These are phyloP conservation scores for Phialocephala sp. DNA, from an alignment of 2,329 filamentous ascomycete species.

Conservation along the genomic window DNA sequence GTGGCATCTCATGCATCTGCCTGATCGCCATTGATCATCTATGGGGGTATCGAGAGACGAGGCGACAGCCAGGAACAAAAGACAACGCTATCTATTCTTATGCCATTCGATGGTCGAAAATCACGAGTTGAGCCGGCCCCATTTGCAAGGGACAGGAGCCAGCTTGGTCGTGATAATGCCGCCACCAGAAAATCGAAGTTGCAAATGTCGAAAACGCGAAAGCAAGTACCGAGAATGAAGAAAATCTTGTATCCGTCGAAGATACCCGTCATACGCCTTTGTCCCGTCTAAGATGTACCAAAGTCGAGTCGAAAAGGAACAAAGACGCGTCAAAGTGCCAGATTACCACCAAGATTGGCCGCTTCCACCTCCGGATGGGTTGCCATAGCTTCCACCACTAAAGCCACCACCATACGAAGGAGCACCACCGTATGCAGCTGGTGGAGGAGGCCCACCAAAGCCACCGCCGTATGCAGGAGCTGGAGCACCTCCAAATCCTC, in stretches of 20 bases:
- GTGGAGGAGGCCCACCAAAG: slow-evolving; percentile 49
- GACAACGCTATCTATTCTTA: slow-evolving; percentile 47
- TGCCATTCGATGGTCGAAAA: slow-evolving; percentile 43
- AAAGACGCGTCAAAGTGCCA: slow-evolving; percentile 31
- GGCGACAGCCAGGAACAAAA: slow-evolving; percentile 43
- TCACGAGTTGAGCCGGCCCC: slow-evolving; percentile 36
- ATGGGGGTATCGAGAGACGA: slow-evolving; percentile 43
- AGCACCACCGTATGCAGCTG: slow-evolving; percentile 57
- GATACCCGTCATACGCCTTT: slow-evolving; percentile 39
- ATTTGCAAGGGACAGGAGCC: slow-evolving; percentile 37
- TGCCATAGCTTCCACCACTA: slow-evolving; percentile 57
- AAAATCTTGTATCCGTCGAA: slow-evolving; percentile 31
- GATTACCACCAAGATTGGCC: slow-evolving; percentile 62
- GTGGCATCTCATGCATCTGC: slow-evolving; percentile 42
- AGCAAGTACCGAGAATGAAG: slow-evolving; percentile 22
- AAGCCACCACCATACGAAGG: slow-evolving; percentile 58
- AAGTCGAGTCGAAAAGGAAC: slow-evolving; percentile 34
- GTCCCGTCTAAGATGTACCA: slow-evolving; percentile 36
- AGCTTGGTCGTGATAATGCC: slow-evolving; percentile 37
- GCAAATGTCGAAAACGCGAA: slow-evolving; percentile 17
- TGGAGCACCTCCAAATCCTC: slow-evolving; percentile 52
- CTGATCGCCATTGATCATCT: slow-evolving; percentile 43
- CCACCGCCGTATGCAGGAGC: slow-evolving; percentile 57
- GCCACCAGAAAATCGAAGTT: slow-evolving; percentile 43
- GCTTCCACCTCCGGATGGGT: slow-evolving; percentile 54